Percentiles rank a stretch among this genome's conserved stretches.
Conservation (phyloP, 148 eudicot genomes). For the Chenopodium suecicum region DNA sequence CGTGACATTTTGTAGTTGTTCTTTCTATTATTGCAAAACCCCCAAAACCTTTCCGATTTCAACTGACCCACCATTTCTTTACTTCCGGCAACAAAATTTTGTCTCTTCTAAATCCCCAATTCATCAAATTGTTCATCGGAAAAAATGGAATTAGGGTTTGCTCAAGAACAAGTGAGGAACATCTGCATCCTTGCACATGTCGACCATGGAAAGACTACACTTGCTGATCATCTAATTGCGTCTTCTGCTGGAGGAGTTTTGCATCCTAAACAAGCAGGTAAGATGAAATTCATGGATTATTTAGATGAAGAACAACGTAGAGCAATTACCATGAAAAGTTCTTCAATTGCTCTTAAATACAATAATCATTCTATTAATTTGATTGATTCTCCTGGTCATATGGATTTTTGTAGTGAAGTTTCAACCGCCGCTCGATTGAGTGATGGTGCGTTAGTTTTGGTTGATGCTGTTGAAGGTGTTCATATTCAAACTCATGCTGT, state of each 20-base stretch:
- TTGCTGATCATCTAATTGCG: constrained; percentile 93
- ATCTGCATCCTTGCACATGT: constrained; percentile 96
- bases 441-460: constrained; percentile 86
- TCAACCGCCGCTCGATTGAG: constrained; percentile 92
- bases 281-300: constrained; percentile 74
- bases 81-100: background rate
- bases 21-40: too few species aligned
- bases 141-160: constrained; percentile 29
- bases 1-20: background rate
- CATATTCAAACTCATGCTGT: constrained; percentile 98
- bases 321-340: constrained; percentile 91
- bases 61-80: too few species aligned
- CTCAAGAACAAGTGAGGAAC: constrained; percentile 49
- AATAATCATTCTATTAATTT: constrained; percentile 54
- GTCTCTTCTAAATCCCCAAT: background rate
- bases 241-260: constrained; percentile 71
- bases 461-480: constrained; percentile 96
- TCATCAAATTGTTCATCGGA: too few species aligned
- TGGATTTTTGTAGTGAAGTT: constrained; percentile 96
- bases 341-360: constrained; percentile 65
- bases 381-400: constrained; percentile 96
- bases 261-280: constrained; percentile 91
- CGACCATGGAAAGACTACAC: constrained; percentile 93
- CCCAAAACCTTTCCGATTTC: too few species aligned
- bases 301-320: constrained; percentile 93